phyloP scores from a whole-genome alignment of 1,139 yeast species.

The Yamadazyma pseudoaaseri region DNA sequence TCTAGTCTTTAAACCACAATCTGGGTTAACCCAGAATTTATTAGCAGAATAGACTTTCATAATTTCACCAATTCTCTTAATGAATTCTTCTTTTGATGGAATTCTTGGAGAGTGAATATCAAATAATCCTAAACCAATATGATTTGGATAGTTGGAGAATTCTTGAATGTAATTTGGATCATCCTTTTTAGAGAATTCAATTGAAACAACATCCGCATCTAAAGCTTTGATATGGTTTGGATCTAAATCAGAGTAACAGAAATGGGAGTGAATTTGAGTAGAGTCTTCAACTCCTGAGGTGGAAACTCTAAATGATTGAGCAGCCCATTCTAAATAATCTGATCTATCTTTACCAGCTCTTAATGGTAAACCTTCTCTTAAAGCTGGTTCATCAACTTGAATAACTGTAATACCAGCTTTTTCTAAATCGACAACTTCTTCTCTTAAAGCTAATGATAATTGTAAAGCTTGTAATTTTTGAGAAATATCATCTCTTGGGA shows the following conservation, averaged over 20 bases:
- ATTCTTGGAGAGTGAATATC: constrained; percentile 99
- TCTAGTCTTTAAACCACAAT: constrained; percentile 99
- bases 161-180: constrained; percentile 97
- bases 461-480: constrained; percentile 95
- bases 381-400: constrained; percentile 99
- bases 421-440: constrained; percentile 97
- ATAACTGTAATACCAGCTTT: constrained; percentile 97
- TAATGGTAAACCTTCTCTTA: constrained; percentile 99
- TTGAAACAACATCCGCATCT: constrained; percentile 98
- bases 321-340: constrained; percentile 98
- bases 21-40: constrained; percentile 99
- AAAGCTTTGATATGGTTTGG: constrained; percentile 99
- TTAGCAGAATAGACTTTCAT: constrained; percentile 96
- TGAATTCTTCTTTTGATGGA: constrained; percentile 95
- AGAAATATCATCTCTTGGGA: constrained; percentile 99
- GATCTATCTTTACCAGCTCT: constrained; percentile 97
- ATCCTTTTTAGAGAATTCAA: constrained; percentile 99
- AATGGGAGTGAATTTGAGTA: constrained; percentile 99
- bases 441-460: constrained; percentile 97
- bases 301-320: constrained; percentile 99
- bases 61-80: constrained; percentile 89
- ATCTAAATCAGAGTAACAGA: constrained; percentile 99
- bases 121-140: constrained; percentile 97
- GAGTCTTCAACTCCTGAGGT: constrained; percentile 95
- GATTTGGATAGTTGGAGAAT: constrained; percentile 98